A percentile compares a stretch with the other conserved stretches of the same genome.
Evolutionary conservation across 352 stramenopile species (phyloP).

Genomic region (Pythium vanterpoolii): DNA sequence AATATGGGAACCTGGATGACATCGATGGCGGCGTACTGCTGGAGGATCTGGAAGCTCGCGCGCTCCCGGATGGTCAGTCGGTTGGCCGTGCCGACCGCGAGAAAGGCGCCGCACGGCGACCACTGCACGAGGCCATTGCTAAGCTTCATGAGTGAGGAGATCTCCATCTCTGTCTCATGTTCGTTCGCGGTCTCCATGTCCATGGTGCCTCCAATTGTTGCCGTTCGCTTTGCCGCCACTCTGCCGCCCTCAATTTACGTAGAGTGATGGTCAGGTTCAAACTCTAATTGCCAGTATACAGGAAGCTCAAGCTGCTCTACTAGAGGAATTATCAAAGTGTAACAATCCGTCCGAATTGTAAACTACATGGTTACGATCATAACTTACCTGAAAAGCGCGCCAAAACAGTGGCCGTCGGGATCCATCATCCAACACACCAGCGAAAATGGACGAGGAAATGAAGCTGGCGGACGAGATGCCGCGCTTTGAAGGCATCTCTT

Average conservation of each 20-base stretch:
- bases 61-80: conserved; percentile 55
- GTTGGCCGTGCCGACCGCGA: conserved; percentile 50
- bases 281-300: not conserved
- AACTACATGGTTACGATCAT: not conserved
- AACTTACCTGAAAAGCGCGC: not conserved
- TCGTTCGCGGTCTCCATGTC: conserved; percentile 3
- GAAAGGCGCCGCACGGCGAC: conserved; percentile 55
- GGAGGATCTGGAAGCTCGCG: conserved; percentile 50
- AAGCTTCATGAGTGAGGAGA: conserved; percentile 51
- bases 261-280: conserved; percentile 16
- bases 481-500: conserved; percentile 82
- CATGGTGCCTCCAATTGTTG: conserved; percentile 3
- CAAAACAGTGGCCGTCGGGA: not conserved
- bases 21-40: conserved; percentile 59
- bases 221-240: conserved; percentile 3
- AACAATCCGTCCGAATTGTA: not conserved
- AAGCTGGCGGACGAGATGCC: conserved; percentile 50
- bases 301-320: not conserved
- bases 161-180: conserved; percentile 26
- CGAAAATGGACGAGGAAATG: conserved; percentile 53
- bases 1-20: conserved; percentile 36
- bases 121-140: conserved; percentile 60
- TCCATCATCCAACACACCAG: not conserved
- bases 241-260: not conserved
- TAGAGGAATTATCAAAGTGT: not conserved